phyloP scores from a whole-genome alignment of 2,329 filamentous ascomycete genomes.

The Aspergillus thermomutatus region DNA sequence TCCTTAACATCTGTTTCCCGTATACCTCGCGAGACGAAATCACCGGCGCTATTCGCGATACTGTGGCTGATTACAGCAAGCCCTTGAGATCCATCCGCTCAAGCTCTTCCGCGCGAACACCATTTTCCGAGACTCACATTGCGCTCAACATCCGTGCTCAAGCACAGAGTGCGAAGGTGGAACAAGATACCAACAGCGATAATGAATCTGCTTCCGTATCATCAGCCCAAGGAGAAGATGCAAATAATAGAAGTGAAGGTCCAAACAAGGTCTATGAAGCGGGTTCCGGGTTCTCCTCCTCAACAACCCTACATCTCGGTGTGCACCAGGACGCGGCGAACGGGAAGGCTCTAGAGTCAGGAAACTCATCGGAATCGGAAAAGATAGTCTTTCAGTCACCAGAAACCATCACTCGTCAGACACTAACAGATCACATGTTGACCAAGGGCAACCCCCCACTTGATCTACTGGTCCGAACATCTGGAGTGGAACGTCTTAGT shows the following conservation, averaged over 20 bases:
- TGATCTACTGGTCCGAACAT: conserved; percentile 87
- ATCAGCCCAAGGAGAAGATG: conserved; percentile 43
- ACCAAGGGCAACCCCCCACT: conserved; percentile 81
- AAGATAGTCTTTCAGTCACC: conserved; percentile 61
- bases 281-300: conserved; percentile 36
- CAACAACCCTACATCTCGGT: conserved; percentile 49
- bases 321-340: conserved; percentile 28
- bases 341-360: conserved; percentile 36
- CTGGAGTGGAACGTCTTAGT: conserved; percentile 85
- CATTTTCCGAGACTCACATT: conserved; percentile 86
- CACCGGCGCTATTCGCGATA: conserved; percentile 80
- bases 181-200: conserved; percentile 44
- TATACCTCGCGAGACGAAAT: conserved; percentile 97
- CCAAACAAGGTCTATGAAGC: conserved; percentile 30
- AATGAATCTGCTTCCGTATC: conserved; percentile 44
- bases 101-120: conserved; percentile 49
- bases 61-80: conserved; percentile 79
- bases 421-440: conserved; percentile 81
- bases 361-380: conserved; percentile 23
- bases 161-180: conserved; percentile 36
- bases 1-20: conserved; percentile 94
- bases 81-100: conserved; percentile 52
- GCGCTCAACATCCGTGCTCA: conserved; percentile 77
- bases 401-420: conserved; percentile 81
- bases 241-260: conserved; percentile 22